These are phyloP conservation scores for Metrosideros polymorpha DNA, from an alignment of 441 rosid genomes.

Conservation along the genomic window DNA sequence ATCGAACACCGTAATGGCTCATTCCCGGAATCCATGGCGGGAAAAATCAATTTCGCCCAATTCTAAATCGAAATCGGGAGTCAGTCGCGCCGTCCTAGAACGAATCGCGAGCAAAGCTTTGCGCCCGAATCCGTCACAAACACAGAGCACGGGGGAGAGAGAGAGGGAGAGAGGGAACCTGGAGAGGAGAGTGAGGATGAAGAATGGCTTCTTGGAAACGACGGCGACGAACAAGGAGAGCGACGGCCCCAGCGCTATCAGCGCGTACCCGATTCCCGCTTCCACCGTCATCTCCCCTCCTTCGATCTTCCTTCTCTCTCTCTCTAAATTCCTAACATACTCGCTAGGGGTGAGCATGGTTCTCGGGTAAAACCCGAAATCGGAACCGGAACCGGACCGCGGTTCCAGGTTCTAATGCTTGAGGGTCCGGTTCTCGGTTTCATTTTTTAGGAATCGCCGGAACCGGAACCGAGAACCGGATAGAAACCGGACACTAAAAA, in stretches of 20 bases:
- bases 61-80: neutral
- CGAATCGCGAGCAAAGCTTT: neutral
- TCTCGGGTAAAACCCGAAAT: too few species aligned
- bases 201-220: constrained; percentile 82
- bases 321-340: too few species aligned
- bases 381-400: too few species aligned
- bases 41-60: neutral
- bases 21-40: neutral
- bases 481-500: too few species aligned
- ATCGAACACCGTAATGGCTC: neutral
- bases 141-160: neutral
- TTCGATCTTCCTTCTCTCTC: neutral
- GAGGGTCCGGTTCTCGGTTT: too few species aligned
- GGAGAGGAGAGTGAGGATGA: constrained; percentile 88
- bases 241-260: constrained; percentile 84
- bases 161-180: constrained; percentile 29
- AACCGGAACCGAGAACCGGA: too few species aligned
- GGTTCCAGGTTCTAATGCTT: too few species aligned
- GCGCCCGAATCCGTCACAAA: neutral
- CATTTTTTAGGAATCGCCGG: too few species aligned
- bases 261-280: constrained; percentile 88
- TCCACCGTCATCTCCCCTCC: constrained; percentile 48
- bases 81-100: neutral
- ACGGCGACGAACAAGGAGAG: constrained; percentile 79
- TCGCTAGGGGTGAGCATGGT: too few species aligned